Percentiles rank a stretch among this genome's conserved stretches.
These are phyloP conservation scores for Dalbergia cochinchinensis DNA, from an alignment of 306 rosid genomes.

Conservation along the genomic window DNA sequence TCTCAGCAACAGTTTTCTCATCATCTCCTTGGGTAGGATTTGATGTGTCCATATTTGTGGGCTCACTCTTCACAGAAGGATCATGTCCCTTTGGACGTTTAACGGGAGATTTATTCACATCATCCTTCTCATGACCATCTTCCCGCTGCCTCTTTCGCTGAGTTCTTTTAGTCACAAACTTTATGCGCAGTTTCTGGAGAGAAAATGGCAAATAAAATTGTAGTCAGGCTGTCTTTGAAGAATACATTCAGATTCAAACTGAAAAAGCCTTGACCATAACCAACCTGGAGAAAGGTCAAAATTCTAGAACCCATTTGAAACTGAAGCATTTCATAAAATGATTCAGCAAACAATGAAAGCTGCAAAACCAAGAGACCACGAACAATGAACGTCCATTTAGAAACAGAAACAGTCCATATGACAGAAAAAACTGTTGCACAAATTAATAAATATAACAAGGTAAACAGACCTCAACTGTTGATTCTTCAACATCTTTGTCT, in stretches of 20 bases:
- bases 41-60: constrained; percentile 52
- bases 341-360: constrained; percentile 93
- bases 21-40: constrained; percentile 52
- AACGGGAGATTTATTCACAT: constrained; percentile 45
- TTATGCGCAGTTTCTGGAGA: constrained; percentile 74
- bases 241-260: constrained; percentile 39
- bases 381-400: background rate
- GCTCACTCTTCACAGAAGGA: constrained; percentile 59
- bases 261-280: constrained; percentile 49
- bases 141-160: constrained; percentile 89
- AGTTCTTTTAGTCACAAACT: constrained; percentile 74
- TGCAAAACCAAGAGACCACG: constrained; percentile 52
- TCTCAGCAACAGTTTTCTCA: constrained; percentile 53
- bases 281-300: constrained; percentile 89
- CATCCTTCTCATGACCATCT: constrained; percentile 62
- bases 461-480: constrained; percentile 86
- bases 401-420: constrained; percentile 9
- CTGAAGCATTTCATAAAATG: constrained; percentile 98
- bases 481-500: constrained; percentile 92
- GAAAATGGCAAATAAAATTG: background rate
- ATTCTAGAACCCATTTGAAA: constrained; percentile 91
- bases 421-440: background rate
- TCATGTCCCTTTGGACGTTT: constrained; percentile 75
- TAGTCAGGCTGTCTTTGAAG: constrained; percentile 20
- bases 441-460: constrained; percentile 10